Evolutionary conservation across 2,329 filamentous ascomycete genomes (phyloP), one percentile per base, ranked within the genome.

Genomic region (Penicillium sclerotiorum): DNA sequence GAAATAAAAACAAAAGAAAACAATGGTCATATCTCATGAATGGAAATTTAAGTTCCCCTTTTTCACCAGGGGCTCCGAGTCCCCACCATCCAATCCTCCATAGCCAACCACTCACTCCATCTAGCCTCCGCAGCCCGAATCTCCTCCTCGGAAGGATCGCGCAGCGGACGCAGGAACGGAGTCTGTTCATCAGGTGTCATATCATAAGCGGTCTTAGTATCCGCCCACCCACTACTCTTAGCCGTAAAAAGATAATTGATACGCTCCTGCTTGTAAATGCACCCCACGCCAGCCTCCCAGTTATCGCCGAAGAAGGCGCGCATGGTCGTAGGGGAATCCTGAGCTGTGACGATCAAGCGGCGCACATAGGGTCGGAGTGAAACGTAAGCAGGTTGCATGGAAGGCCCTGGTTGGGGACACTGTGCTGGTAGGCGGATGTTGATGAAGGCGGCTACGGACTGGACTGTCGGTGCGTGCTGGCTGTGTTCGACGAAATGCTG

Each of bases 61-160:
- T 21, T 40, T 48, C 55, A 67, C 63, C 65, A 72, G 41, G 69
- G 69, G 63, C 66, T 70, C 15, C 89, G 77, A 1, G 89, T 86
- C 5, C 92, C 92, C 15, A 96, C 77, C 91, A 96, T 95, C 93
- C 93, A 97, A 71, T 96, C 93, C 71, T 96, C 90, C 90, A 96
- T 95, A 7, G 90, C 89, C 30, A 96, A 74, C 93, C 93, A 97
- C 65, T 93, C 86, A 67, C 90, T 95, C 94, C 94, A 99, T 51
- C 80, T 84, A 47, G 82, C 80, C 72, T 97, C 93, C 0, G 92
- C 92, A 17, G 76, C 80, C 46, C 88, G 81, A 54, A 97, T 88
- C 74, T 97, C 94, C 35, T 84, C 82, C 66, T 93, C 85, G 11
- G 82, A 83, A 2, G 88, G 85, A 47, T 85, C 83, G 55, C 87